A percentile compares a stretch with the other conserved stretches of the same genome.
phyloP scores from a whole-genome alignment of 2,329 filamentous ascomycete genomes.

The Dothideomycetes sp. region DNA sequence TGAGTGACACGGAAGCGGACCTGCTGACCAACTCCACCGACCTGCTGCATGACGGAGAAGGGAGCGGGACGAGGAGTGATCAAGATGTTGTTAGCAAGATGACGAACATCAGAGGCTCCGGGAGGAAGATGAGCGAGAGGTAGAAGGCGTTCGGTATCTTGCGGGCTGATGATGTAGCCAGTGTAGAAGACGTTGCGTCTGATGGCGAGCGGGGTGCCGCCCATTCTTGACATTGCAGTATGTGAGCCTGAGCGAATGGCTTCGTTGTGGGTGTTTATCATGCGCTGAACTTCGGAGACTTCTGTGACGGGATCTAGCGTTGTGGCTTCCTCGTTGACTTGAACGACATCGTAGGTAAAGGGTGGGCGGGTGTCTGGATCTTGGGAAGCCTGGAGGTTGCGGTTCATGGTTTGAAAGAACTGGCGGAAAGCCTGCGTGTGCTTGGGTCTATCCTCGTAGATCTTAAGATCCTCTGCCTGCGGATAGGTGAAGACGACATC shows the following conservation, averaged over 20 bases:
- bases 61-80: slow-evolving; percentile 73
- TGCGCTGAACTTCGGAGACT: slow-evolving; percentile 72
- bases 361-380: slow-evolving; percentile 41
- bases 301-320: slow-evolving; percentile 69
- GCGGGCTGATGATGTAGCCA: slow-evolving; percentile 68
- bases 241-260: slow-evolving; percentile 37
- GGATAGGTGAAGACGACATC: slow-evolving; percentile 78
- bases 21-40: slow-evolving; percentile 76
- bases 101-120: slow-evolving; percentile 59
- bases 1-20: slow-evolving; percentile 76
- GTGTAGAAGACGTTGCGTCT: slow-evolving; percentile 71
- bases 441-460: slow-evolving; percentile 53
- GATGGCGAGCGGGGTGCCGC: slow-evolving; percentile 51
- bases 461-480: slow-evolving; percentile 65
- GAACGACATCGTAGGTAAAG: slow-evolving; percentile 70
- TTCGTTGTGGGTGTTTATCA: slow-evolving; percentile 79
- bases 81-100: slow-evolving; percentile 80
- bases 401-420: slow-evolving; percentile 73
- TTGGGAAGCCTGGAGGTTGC: slow-evolving; percentile 31
- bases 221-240: slow-evolving; percentile 19
- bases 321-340: slow-evolving; percentile 66
- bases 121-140: slow-evolving; percentile 55
- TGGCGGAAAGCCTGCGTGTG: slow-evolving; percentile 73
- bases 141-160: slow-evolving; percentile 62
- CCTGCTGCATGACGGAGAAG: slow-evolving; percentile 62